Conservation (phyloP, 2,329 filamentous ascomycete species). For the Neofusicoccum ribis region DNA sequence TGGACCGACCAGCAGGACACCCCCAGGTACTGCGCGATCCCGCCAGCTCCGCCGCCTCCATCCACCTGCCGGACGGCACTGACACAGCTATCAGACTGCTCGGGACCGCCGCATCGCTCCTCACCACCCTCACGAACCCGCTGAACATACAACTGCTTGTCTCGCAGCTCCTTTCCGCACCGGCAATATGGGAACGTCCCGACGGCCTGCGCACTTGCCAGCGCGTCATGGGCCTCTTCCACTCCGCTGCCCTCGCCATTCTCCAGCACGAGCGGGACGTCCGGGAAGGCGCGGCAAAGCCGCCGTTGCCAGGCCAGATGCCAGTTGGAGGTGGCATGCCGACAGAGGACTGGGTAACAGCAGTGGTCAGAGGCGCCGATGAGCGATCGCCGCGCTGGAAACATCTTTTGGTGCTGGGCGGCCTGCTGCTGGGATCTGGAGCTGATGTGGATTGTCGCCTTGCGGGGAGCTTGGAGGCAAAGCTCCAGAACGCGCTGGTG, state of each 20-base stretch:
- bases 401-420: slow-evolving; percentile 77
- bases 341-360: slow-evolving; percentile 59
- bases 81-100: slow-evolving; percentile 46
- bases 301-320: slow-evolving; percentile 30
- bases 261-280: slow-evolving; percentile 49
- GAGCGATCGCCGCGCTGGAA: slow-evolving; percentile 71
- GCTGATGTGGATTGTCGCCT: slow-evolving; percentile 54
- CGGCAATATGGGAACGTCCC: slow-evolving; percentile 67
- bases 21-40: slow-evolving; percentile 48
- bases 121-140: slow-evolving; percentile 71
- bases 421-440: slow-evolving; percentile 75
- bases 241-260: slow-evolving; percentile 62
- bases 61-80: background rate
- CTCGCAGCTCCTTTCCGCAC: slow-evolving; percentile 69
- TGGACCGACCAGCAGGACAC: slow-evolving; percentile 61
- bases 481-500: slow-evolving; percentile 71
- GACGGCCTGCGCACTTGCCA: slow-evolving; percentile 64
- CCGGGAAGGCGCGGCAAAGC: slow-evolving; percentile 28
- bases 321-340: slow-evolving; percentile 48
- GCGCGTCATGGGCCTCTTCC: slow-evolving; percentile 70
- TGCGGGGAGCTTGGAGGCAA: slow-evolving; percentile 62
- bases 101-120: slow-evolving; percentile 66
- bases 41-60: background rate
- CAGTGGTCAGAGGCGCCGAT: slow-evolving; percentile 60
- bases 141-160: slow-evolving; percentile 73